Evolutionary conservation across 164 flowering plant genomes (phyloP).

Genomic region (Euptelea pleiosperma): DNA sequence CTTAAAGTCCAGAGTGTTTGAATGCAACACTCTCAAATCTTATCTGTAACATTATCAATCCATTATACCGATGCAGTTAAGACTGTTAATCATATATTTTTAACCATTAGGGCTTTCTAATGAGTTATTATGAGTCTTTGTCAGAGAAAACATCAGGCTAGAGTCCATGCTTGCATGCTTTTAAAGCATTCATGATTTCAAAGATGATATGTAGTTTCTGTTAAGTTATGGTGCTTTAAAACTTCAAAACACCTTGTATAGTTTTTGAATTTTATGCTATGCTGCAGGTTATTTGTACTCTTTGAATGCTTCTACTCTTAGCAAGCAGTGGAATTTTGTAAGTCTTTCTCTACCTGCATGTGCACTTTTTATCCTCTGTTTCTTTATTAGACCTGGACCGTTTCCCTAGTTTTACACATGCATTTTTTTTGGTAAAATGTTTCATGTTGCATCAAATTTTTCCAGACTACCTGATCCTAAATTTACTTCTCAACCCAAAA

Average conservation of each 20-base stretch:
- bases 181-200: not conserved
- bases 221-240: slow-evolving; percentile 1
- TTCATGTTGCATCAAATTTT: too few species aligned
- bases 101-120: too few species aligned
- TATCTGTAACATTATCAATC: not conserved
- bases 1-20: not conserved
- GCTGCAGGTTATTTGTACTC: slow-evolving; percentile 86
- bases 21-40: not conserved
- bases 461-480: not conserved
- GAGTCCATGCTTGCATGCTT: too few species aligned
- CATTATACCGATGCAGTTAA: not conserved
- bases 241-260: too few species aligned
- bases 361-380: not conserved
- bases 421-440: not conserved
- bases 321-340: slow-evolving; percentile 77
- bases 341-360: slow-evolving; percentile 21
- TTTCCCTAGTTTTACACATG: not conserved
- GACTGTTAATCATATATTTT: too few species aligned
- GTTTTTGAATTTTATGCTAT: not conserved
- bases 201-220: not conserved
- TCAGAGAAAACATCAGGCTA: too few species aligned
- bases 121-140: too few species aligned
- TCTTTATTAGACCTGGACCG: not conserved
- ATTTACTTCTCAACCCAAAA: not conserved
- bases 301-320: slow-evolving; percentile 79